Evolutionary conservation across 2,329 filamentous ascomycete genomes (phyloP).

Genomic region (Fusarium lateritium): DNA sequence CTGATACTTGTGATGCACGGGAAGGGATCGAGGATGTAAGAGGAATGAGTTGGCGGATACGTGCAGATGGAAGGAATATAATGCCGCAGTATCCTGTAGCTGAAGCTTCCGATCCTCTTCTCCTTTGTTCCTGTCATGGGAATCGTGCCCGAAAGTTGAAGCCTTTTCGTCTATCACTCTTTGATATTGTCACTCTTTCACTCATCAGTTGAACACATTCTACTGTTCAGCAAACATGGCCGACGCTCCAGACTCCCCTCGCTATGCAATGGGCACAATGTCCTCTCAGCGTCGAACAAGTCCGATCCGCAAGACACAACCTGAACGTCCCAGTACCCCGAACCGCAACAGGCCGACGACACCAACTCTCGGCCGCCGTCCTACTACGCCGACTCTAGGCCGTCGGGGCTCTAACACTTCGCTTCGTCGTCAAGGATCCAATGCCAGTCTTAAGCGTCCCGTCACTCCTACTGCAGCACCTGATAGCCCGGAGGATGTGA

Average conservation of each 20-base stretch:
- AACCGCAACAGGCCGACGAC: constrained; percentile 38
- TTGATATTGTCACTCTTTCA: neutral
- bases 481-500: neutral
- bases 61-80: neutral
- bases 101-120: neutral
- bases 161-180: no score
- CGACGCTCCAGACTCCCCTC: constrained; percentile 33
- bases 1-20: neutral
- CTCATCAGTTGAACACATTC: no score
- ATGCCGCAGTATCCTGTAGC: constrained; percentile 2
- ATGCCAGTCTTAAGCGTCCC: constrained; percentile 31
- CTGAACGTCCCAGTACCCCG: constrained; percentile 33
- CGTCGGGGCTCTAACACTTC: constrained; percentile 33
- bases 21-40: neutral
- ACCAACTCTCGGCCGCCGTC: constrained; percentile 33
- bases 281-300: constrained; percentile 40
- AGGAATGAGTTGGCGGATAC: constrained; percentile 6
- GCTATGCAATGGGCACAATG: constrained; percentile 45
- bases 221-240: constrained; percentile 15
- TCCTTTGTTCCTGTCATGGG: neutral
- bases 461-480: constrained; percentile 24
- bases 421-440: constrained; percentile 32
- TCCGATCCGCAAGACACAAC: constrained; percentile 32
- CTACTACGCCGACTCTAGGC: constrained; percentile 38
- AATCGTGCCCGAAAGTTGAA: neutral